Conservation (phyloP, 2,329 filamentous ascomycete genomes). For the Lecanosticta acicola region DNA sequence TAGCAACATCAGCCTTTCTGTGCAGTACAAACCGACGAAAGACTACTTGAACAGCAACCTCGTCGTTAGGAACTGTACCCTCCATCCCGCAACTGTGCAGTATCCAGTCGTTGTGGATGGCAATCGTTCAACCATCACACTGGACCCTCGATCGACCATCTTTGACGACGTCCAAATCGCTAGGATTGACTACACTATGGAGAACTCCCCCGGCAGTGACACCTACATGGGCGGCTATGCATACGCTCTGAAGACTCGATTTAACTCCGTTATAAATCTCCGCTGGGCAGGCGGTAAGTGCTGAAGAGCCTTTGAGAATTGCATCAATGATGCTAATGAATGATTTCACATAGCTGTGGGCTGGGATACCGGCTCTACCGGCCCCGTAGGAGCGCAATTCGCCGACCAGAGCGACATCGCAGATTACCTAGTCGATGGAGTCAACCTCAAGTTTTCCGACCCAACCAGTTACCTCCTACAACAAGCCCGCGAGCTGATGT, state of each 20-base stretch:
- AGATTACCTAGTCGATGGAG: constrained; percentile 6
- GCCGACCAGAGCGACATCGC: constrained; percentile 9
- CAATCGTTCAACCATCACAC: constrained; percentile 14
- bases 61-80: constrained; percentile 13
- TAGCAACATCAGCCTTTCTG: constrained; percentile 9
- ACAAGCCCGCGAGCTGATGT: constrained; percentile 17
- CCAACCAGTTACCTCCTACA: constrained; percentile 10
- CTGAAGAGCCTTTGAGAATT: no score
- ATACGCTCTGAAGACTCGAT: constrained; percentile 12
- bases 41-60: constrained; percentile 9
- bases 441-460: constrained; percentile 12
- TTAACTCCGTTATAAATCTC: constrained; percentile 10
- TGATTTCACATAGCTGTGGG: constrained; percentile 8
- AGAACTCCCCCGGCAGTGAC: constrained; percentile 10
- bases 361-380: constrained; percentile 9
- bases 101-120: constrained; percentile 14
- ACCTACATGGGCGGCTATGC: constrained; percentile 13
- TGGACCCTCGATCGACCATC: constrained; percentile 1
- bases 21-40: constrained; percentile 14
- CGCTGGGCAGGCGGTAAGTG: constrained; percentile 12
- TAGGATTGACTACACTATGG: constrained; percentile 4
- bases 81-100: constrained; percentile 11
- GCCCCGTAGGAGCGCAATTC: constrained; percentile 12
- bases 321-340: neutral
- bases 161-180: constrained; percentile 5